Evolutionary conservation across 1,284 basidiomycete genomes (phyloP), one percentile per base, ranked within the genome.

Genomic region (Xerocomus nothofagi): DNA sequence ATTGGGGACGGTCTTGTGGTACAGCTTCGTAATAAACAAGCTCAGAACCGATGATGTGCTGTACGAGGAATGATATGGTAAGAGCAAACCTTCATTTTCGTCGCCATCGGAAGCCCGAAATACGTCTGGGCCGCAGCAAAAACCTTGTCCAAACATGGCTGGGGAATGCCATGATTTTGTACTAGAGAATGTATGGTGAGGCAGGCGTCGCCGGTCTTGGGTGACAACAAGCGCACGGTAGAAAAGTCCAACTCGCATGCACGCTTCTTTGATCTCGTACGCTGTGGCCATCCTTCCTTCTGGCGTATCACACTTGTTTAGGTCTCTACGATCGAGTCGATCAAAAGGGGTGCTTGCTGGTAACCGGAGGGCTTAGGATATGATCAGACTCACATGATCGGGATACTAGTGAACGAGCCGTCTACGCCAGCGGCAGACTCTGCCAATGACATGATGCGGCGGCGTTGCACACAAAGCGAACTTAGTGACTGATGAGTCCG

Each of bases 141-240:
- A 3, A 82, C 73, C 1, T 64, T 60, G 2, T 73, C 62, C 42
- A 91, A 80, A 20, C 75, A 66, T 1, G 72, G 57, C 39, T 83
- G 74, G 3, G 84, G 69, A 39, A 94, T 84, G 2, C 80, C 79
- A 62, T 94, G 91, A 60, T 91, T 89, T 64, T 78, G 83, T 41
- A 93, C 89, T 66, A 24, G 20, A 1, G 33, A 31, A 17, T 10
- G 14, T 4, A 17, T 0, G 24, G 41, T 39, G 14, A 49, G 21
- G 14, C 3, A 6, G 6, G 14, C 11, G n/a, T 18, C 8, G 27
- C 26, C 8, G 6, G 6, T 23, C 14, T 14, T 15, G 14, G 27
- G 37, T 12, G 41, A 36, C 6, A n/a, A 43, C 2, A 15, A 31
- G 20, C 3, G 39, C 30, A 69, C 67, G 26, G 41, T 68, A 70